Base-by-base conservation (phyloP, 768 basidiomycete species). In the Boletus huronensis region DNA sequence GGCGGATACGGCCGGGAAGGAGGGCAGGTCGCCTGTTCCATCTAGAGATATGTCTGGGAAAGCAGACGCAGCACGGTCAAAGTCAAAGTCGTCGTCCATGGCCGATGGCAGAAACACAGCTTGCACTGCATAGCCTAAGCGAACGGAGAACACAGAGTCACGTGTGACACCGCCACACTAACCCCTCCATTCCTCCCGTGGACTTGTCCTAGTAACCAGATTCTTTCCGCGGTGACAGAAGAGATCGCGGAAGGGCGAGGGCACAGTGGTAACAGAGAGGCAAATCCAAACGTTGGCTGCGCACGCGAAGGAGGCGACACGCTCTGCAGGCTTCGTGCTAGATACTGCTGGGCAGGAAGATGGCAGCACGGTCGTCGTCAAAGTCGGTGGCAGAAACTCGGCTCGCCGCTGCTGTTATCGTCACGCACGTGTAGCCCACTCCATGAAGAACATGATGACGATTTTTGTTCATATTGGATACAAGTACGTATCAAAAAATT, bases 21-120 rank as follows among this genome's bases (percentile, higher is more conserved):
- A 66, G 41, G 82, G 77, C 25, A 88, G 64, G 64, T 86, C 85
- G 58, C 75, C 77, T 19, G 74, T 72, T 35, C 82, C 87, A 57
- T 90, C 89, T 47, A 90, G 76, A 21, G 85, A 84, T 60, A 93
- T 90, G 65, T 91, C 91, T 32, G 91, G 91, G 70, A 93, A 93
- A 14, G 86, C 86, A 54, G 87, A 83, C 29, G 86, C 85, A n/a
- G 88, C 88, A 47, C 77, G 78, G 69, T 91, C 89, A 64, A 89
- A 87, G 75, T 93, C 90, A 64, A 91, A 84, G 64, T 81, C 83
- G 49, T 63, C 71, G 42, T 71, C 72, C 68, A 62, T 65, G 26
- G 50, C 56, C 34, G 11, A 45, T 41, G 25, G 39, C 14, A 49
- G 29, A 25, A 16, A 21, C 34, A 0, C 3, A 35, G 42, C 36